These are phyloP conservation scores for Aristolochia californica DNA, from an alignment of 164 flowering plant genomes.

Conservation along the genomic window DNA sequence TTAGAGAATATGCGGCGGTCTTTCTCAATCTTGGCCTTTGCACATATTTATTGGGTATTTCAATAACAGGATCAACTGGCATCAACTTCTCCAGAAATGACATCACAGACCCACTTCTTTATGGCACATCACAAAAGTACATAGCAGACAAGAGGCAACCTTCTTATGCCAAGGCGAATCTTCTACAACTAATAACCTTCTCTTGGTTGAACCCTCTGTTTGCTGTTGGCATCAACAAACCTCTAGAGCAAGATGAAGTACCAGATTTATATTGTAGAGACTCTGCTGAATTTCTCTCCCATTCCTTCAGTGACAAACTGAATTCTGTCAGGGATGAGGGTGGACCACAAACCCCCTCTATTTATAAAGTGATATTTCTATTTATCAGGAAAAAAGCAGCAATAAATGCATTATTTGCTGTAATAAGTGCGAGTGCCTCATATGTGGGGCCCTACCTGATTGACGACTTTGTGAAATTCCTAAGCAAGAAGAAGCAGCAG, in stretches of 20 bases:
- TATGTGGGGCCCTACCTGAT: constrained; percentile 89
- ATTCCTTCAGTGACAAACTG: constrained; percentile 35
- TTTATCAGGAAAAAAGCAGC: constrained; percentile 70
- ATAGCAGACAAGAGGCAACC: constrained; percentile 27
- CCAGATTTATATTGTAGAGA: constrained; percentile 66
- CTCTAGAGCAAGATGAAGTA: constrained; percentile 66
- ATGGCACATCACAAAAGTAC: constrained; percentile 21
- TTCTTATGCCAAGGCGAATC: constrained; percentile 54
- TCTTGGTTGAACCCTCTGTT: constrained; percentile 90
- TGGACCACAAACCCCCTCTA: constrained; percentile 36
- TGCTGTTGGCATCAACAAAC: constrained; percentile 53
- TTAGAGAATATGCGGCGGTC: constrained; percentile 32
- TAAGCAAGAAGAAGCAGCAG: constrained; percentile 25
- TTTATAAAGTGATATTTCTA: constrained; percentile 55
- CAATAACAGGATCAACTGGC: constrained; percentile 57
- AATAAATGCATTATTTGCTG: constrained; percentile 71
- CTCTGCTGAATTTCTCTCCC: constrained; percentile 50
- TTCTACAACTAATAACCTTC: constrained; percentile 67
- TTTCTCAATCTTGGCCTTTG: constrained; percentile 34
- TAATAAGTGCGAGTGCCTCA: constrained; percentile 52
- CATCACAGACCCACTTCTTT: constrained; percentile 50
- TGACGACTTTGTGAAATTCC: constrained; percentile 57
- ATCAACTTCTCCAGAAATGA: constrained; percentile 18
- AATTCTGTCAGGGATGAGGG: constrained; percentile 33
- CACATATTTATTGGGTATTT: constrained; percentile 27